Conservation (phyloP, 768 basidiomycete species). For the Phylloporus arenicola region DNA sequence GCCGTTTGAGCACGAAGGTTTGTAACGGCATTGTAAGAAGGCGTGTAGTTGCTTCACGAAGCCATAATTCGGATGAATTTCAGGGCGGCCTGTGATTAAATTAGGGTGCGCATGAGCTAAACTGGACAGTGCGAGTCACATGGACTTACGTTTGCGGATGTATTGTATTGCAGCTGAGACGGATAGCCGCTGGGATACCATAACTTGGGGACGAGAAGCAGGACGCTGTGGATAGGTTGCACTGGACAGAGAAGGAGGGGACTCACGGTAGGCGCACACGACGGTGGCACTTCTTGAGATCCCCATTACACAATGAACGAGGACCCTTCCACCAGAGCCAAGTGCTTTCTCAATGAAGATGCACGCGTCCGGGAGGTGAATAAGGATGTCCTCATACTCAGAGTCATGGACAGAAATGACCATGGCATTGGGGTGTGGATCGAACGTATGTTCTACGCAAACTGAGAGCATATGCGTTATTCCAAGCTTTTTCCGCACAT, state of each 20-base stretch:
- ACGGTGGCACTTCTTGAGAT: slow-evolving; percentile 64
- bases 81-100: slow-evolving; percentile 31
- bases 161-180: slow-evolving; percentile 42
- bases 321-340: slow-evolving; percentile 45
- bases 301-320: slow-evolving; percentile 74
- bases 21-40: slow-evolving; percentile 48
- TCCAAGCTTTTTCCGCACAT: slow-evolving; percentile 29
- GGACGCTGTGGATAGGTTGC: not conserved
- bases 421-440: slow-evolving; percentile 33
- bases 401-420: slow-evolving; percentile 39
- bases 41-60: slow-evolving; percentile 56
- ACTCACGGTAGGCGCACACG: slow-evolving; percentile 51
- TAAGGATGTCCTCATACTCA: slow-evolving; percentile 53
- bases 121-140: not conserved
- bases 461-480: slow-evolving; percentile 56
- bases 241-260: not conserved
- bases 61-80: slow-evolving; percentile 38
- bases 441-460: slow-evolving; percentile 48
- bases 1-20: slow-evolving; percentile 36
- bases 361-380: slow-evolving; percentile 56
- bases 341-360: slow-evolving; percentile 60
- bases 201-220: slow-evolving; percentile 34
- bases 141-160: slow-evolving; percentile 43
- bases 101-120: slow-evolving; percentile 9
- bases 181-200: slow-evolving; percentile 42